Percentiles rank a stretch among this genome's conserved stretches.
These are phyloP conservation scores for Peniophora sp. DNA, from an alignment of 1,284 basidiomycete genomes.

Conservation along the genomic window DNA sequence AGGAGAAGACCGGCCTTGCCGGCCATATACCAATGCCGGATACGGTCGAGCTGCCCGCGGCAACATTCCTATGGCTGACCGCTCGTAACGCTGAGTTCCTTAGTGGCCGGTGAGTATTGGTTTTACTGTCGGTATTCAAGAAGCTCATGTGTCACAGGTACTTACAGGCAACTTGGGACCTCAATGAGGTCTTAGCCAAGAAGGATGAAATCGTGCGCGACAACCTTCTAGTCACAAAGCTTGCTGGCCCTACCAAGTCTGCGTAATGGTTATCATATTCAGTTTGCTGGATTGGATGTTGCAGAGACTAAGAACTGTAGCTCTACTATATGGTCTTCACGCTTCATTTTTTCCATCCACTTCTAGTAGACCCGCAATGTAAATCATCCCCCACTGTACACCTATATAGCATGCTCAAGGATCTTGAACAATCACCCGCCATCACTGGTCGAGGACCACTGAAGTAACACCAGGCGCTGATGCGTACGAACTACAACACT, in stretches of 20 bases:
- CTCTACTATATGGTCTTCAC: too few species aligned
- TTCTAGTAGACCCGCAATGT: too few species aligned
- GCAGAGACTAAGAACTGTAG: too few species aligned
- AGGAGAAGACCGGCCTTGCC: background rate
- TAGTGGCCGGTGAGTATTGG: background rate
- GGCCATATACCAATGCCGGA: background rate
- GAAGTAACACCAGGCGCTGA: too few species aligned
- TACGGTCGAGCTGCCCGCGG: background rate
- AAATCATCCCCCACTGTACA: too few species aligned
- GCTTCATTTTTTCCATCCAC: too few species aligned
- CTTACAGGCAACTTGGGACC: background rate
- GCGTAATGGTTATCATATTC: too few species aligned
- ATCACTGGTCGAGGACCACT: too few species aligned
- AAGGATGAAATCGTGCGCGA: background rate
- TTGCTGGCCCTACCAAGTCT: background rate
- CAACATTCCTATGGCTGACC: background rate
- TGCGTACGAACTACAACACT: too few species aligned
- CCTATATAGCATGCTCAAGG: too few species aligned
- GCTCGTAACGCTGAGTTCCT: background rate
- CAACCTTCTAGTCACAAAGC: background rate
- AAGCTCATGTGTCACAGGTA: background rate
- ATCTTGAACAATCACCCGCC: too few species aligned
- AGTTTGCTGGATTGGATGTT: too few species aligned
- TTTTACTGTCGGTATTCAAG: background rate
- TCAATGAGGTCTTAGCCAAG: background rate